These are phyloP conservation scores for Penstemon barbatus DNA, from an alignment of 257 asterid species.

Conservation along the genomic window DNA sequence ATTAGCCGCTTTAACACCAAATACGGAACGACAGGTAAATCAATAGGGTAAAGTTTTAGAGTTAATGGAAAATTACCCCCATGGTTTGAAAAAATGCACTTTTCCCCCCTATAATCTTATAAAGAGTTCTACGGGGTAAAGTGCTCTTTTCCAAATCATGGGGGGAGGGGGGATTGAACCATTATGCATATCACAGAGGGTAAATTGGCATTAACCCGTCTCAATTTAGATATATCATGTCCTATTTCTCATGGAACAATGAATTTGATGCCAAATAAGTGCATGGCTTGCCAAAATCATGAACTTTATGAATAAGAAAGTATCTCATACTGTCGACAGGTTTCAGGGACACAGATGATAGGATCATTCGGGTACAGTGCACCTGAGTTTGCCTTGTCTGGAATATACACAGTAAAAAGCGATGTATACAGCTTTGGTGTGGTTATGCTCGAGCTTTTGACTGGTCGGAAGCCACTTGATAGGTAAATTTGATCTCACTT, in stretches of 20 bases:
- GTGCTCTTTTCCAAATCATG: too few species aligned
- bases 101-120: too few species aligned
- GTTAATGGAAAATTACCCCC: too few species aligned
- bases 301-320: not conserved
- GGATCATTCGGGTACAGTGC: slow-evolving; percentile 96
- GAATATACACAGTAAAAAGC: slow-evolving; percentile 88
- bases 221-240: not conserved
- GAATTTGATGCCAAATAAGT: not conserved
- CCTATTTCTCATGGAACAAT: slow-evolving; percentile 1
- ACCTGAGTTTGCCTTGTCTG: slow-evolving; percentile 96
- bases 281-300: not conserved
- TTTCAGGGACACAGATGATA: slow-evolving; percentile 72
- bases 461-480: slow-evolving; percentile 98
- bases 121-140: too few species aligned
- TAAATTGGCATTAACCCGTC: too few species aligned
- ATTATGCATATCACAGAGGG: too few species aligned
- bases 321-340: slow-evolving; percentile 45
- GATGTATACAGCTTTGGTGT: slow-evolving; percentile 97
- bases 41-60: slow-evolving; percentile 5
- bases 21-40: slow-evolving; percentile 88
- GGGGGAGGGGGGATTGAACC: too few species aligned
- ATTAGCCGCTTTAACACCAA: slow-evolving; percentile 81
- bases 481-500: slow-evolving; percentile 49
- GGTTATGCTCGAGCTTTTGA: slow-evolving; percentile 94
- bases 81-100: too few species aligned